Base-by-base conservation (phyloP, 116 monocot species). In the Cymodocea nodosa region DNA sequence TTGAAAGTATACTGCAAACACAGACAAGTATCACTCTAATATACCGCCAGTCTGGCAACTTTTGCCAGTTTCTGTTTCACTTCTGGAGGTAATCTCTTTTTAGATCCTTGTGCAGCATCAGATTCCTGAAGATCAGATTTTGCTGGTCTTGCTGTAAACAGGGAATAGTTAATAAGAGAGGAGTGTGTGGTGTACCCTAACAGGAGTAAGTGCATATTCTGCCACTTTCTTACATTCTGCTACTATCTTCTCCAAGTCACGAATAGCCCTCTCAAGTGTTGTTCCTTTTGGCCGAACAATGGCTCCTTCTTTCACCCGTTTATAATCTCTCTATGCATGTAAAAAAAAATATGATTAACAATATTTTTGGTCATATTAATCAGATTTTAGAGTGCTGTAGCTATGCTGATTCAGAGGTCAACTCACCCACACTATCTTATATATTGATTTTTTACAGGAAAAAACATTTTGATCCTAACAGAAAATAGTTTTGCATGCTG, bases 1-100 rank as follows among this genome's bases (percentile, higher is more conserved):
- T n/a, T n/a, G n/a, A n/a, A 44, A 10, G 44, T 10, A 44, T 12
- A 44, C 2, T 10, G 9, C 44, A 44, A 44, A 10, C 12, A 12
- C 12, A 6, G 44, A 44, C 89, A 74, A 93, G 64, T 69, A 93
- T 85, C 56, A 85, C 83, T 83, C 88, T 93, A 35, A 50, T 2
- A n/a, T 67, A 97, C 95, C 74, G 95, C 83, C 72, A 97, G 60
- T 78, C 95, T 85, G 74, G 90, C 95, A 79, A 97, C 95, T 87
- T 97, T 97, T 57, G 91, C 95, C 67, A 97, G 87, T 73, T 80
- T 97, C 61, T 77, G 79, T 44, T 90, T 97, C 24, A 97, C 76
- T 77, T 97, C 95, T 70, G 68, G 80, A 68, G 95, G 95, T 64
- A 97, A 74, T 66, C 95, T 83, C 70, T 87, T 87, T 73, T 90